Evolutionary conservation across 148 eudicot species (phyloP).

Genomic region (Fagopyrum tataricum): DNA sequence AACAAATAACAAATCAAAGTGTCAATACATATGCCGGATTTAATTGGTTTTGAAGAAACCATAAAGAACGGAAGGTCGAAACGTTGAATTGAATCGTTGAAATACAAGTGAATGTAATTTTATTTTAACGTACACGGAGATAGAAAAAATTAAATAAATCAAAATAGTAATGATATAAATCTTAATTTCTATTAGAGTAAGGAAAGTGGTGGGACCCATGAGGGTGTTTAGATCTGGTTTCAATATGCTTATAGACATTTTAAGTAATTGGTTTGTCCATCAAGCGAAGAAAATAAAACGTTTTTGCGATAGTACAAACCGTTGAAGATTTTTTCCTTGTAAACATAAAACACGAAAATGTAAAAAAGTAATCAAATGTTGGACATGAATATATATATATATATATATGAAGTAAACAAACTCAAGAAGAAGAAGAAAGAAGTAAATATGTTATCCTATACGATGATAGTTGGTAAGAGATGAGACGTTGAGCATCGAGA

Average conservation of each 20-base stretch:
- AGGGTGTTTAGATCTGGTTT: neutral
- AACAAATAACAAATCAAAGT: neutral
- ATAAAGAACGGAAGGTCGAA: neutral
- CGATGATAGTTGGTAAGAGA: neutral
- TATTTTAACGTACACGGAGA: no score
- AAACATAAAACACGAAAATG: neutral
- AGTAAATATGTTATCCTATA: neutral
- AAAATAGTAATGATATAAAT: no score
- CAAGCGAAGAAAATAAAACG: neutral
- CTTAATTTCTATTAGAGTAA: neutral
- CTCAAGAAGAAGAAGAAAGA: neutral
- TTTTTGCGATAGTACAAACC: neutral
- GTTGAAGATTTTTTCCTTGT: neutral
- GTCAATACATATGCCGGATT: neutral
- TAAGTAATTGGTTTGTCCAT: neutral
- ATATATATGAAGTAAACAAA: neutral
- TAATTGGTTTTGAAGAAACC: neutral
- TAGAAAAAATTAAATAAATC: no score
- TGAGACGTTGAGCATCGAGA: neutral
- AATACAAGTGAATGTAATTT: no score
- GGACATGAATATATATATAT: neutral
- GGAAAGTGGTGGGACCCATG: neutral
- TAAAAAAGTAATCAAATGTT: neutral
- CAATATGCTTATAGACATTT: neutral
- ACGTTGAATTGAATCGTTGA: neutral